phyloP scores from a whole-genome alignment of 371 early-diverging fungal species.

The Rhizomucor pusillus region DNA sequence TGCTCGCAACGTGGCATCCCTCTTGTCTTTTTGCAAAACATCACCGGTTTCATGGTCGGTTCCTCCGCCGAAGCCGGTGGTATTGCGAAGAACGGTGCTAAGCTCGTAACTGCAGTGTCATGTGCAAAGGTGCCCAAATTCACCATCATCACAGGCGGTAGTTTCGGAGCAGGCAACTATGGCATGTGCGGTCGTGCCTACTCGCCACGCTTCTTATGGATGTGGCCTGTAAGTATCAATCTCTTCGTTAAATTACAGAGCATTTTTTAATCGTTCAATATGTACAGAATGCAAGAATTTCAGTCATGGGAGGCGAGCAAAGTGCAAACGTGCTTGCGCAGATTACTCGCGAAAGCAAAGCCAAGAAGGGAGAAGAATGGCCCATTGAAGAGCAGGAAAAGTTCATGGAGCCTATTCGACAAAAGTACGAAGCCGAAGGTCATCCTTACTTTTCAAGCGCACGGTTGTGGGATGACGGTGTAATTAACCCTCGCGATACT shows the following conservation, averaged over 20 bases:
- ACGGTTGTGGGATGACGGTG: constrained; percentile 96
- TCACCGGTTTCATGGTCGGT: constrained; percentile 95
- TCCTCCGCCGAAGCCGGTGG: constrained; percentile 95
- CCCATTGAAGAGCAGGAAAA: constrained; percentile 65
- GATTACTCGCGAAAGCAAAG: constrained; percentile 84
- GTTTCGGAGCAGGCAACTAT: constrained; percentile 95
- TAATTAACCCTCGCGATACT: constrained; percentile 92
- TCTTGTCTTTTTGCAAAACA: constrained; percentile 95
- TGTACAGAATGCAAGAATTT: constrained; percentile 80
- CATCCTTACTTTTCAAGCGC: constrained; percentile 93
- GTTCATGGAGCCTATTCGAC: constrained; percentile 87
- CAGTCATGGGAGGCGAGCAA: constrained; percentile 99
- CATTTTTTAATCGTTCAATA: not conserved
- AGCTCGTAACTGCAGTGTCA: constrained; percentile 95
- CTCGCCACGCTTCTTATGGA: constrained; percentile 94
- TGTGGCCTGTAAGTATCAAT: constrained; percentile 92
- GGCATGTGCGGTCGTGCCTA: constrained; percentile 99
- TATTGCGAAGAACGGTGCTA: constrained; percentile 98
- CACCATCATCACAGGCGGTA: constrained; percentile 91
- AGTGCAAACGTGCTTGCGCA: constrained; percentile 94
- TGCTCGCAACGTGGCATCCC: constrained; percentile 93
- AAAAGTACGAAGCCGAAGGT: constrained; percentile 90
- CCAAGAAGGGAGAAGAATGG: constrained; percentile 80
- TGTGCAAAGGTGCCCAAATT: constrained; percentile 96
- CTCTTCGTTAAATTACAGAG: too few relatives aligned